Percentiles rank a stretch among this genome's conserved stretches.
phyloP scores from a whole-genome alignment of 2,329 filamentous ascomycete species.

The Fusarium xylarioides region DNA sequence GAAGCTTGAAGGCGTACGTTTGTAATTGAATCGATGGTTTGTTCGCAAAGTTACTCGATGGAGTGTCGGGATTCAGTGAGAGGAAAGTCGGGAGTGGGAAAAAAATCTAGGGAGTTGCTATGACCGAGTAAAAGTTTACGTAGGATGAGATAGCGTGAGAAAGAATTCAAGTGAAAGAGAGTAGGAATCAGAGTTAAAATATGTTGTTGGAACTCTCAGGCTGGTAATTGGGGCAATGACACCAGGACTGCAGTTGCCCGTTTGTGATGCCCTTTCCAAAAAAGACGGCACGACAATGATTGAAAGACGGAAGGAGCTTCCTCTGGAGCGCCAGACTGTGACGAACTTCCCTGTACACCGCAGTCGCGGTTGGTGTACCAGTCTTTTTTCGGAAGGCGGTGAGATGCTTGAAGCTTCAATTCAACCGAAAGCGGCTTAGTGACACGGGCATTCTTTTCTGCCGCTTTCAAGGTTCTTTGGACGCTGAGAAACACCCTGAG shows the following conservation, averaged over 20 bases:
- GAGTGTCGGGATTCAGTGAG: background rate
- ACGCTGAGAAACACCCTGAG: background rate
- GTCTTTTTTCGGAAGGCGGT: conserved; percentile 11
- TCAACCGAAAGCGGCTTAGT: conserved; percentile 3
- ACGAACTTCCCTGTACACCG: conserved; percentile 31
- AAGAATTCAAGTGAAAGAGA: background rate
- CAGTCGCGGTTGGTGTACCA: background rate
- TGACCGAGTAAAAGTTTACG: background rate
- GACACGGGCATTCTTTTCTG: conserved; percentile 35
- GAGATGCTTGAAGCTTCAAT: rapidly evolving
- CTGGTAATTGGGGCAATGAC: background rate
- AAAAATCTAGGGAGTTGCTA: background rate
- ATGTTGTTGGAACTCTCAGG: background rate
- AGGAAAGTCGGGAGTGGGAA: background rate
- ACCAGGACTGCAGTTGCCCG: conserved; percentile 1
- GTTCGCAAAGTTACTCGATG: background rate
- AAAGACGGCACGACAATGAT: conserved; percentile 27
- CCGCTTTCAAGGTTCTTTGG: conserved; percentile 19
- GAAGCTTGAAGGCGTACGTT: background rate
- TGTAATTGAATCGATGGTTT: background rate
- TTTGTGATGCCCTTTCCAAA: conserved; percentile 5
- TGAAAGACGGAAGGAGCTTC: conserved; percentile 21
- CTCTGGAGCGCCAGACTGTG: conserved; percentile 7
- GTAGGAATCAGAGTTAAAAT: background rate
- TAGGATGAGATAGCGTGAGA: background rate